Percentiles rank a stretch among this genome's conserved stretches.
Conservation (phyloP, 129 eudicot genomes). For the Flaveria bidentis region DNA sequence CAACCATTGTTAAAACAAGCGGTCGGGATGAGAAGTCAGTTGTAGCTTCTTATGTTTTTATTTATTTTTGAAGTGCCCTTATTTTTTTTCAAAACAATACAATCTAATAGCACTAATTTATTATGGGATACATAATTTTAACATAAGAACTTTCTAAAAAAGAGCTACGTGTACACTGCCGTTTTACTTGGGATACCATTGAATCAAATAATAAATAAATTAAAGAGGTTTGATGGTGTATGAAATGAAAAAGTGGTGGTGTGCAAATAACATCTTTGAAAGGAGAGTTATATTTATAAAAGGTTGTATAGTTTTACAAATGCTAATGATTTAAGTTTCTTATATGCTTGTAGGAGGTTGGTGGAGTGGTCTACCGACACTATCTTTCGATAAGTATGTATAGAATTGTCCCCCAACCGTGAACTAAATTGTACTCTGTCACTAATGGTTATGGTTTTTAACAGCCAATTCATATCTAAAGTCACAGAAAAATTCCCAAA, state of each 20-base stretch:
- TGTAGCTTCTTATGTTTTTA: neutral
- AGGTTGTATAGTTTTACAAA: neutral
- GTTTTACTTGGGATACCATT: neutral
- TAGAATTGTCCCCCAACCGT: neutral
- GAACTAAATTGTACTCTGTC: constrained; percentile 3
- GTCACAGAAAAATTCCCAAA: constrained; percentile 70
- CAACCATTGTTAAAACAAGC: no score
- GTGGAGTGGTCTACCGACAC: constrained; percentile 98
- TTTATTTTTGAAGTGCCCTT: no score
- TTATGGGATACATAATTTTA: no score
- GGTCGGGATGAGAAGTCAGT: no score
- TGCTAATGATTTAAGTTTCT: constrained; percentile 8
- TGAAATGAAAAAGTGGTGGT: neutral
- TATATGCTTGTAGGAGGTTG: constrained; percentile 72
- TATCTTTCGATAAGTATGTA: constrained; percentile 70
- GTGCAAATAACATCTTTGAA: neutral
- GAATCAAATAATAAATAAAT: neutral
- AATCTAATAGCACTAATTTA: neutral
- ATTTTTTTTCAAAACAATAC: no score
- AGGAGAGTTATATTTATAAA: neutral
- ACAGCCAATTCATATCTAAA: constrained; percentile 69
- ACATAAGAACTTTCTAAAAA: no score
- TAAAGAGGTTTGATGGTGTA: neutral
- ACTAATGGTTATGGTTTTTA: constrained; percentile 15
- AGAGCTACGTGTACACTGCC: neutral